These are phyloP conservation scores for Boletus fagicola DNA, from an alignment of 768 basidiomycete species.

Conservation along the genomic window DNA sequence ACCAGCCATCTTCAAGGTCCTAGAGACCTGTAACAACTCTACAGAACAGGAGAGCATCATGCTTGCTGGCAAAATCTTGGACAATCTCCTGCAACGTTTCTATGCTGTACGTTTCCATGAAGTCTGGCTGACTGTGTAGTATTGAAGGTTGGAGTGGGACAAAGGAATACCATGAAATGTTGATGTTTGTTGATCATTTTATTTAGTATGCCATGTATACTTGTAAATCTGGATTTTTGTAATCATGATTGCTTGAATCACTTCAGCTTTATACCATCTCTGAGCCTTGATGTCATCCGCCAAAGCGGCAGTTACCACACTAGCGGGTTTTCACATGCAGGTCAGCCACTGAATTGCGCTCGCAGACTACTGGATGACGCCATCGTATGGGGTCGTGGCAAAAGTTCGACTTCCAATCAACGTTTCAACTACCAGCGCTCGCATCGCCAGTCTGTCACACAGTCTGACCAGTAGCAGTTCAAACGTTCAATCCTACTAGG, in stretches of 20 bases:
- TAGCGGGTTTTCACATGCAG: background rate
- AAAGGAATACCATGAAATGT: background rate
- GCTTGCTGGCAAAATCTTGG: constrained; percentile 16
- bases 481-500: background rate
- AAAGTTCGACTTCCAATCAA: background rate
- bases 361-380: background rate
- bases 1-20: constrained; percentile 1
- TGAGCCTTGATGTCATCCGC: too few species aligned
- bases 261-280: background rate
- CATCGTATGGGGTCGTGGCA: background rate
- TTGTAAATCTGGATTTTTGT: background rate
- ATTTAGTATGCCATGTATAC: background rate
- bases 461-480: background rate
- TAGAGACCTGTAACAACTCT: background rate
- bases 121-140: background rate
- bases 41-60: constrained; percentile 7
- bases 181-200: background rate
- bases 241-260: too few species aligned
- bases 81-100: constrained; percentile 28
- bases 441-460: too few species aligned
- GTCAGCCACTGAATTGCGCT: background rate
- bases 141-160: background rate
- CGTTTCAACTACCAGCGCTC: background rate
- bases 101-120: background rate
- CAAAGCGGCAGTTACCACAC: too few species aligned